Evolutionary conservation across 2,329 filamentous ascomycete species (phyloP).

Genomic region (Ophiostoma ulmi): DNA sequence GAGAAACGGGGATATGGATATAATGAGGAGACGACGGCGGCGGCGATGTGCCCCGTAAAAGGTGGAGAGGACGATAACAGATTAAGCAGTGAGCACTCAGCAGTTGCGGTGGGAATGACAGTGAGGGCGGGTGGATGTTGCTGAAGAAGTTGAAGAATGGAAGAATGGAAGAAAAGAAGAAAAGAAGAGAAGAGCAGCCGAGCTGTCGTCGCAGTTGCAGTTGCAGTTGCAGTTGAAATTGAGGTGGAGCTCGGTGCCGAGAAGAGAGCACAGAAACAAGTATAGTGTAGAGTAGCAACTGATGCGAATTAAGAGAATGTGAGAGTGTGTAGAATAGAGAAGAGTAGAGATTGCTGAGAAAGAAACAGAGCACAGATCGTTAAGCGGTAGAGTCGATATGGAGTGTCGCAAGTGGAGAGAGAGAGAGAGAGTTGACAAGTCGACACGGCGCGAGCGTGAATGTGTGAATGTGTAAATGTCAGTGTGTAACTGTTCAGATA

Average conservation of each 20-base stretch:
- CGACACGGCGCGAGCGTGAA: neutral
- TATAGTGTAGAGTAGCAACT: neutral
- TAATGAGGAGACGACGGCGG: neutral
- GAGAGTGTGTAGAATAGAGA: neutral
- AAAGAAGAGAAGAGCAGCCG: neutral
- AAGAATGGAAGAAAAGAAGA: neutral
- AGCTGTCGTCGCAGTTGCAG: neutral
- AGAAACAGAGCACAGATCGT: neutral
- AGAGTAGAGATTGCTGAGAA: neutral
- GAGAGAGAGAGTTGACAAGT: neutral
- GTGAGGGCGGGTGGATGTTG: neutral
- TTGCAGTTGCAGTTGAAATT: neutral
- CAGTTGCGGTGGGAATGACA: constrained; percentile 4
- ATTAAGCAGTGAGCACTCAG: neutral
- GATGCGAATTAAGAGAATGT: neutral
- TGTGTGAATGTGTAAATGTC: neutral
- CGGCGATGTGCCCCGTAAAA: constrained; percentile 12
- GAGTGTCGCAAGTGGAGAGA: neutral
- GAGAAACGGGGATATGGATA: neutral
- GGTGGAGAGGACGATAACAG: neutral
- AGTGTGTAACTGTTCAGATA: neutral
- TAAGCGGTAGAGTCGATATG: neutral
- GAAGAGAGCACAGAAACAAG: neutral
- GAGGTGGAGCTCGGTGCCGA: constrained; percentile 3
- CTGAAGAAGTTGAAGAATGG: constrained; percentile 2